Base-by-base conservation (phyloP, 306 rosid species). In the Alnus glutinosa region DNA sequence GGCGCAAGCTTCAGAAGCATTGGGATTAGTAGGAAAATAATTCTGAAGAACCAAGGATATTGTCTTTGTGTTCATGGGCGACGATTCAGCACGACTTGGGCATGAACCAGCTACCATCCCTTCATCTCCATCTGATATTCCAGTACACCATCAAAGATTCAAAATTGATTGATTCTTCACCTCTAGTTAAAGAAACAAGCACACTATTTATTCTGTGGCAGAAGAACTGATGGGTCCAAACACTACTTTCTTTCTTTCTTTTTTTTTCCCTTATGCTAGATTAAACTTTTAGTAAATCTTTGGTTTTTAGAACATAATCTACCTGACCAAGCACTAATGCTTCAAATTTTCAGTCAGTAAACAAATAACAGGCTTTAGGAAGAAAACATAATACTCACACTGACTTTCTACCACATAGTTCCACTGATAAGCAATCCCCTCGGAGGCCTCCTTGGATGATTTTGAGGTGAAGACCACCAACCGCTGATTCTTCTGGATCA, bases 361-460 rank as follows among this genome's bases (percentile, higher is more conserved):
- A 34, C 47, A 64, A 23, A 4, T 0, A 34, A 64, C 4, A 64
- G 70, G 23, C 39, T 14, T 64, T 15, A 37, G 36, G 6, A 64
- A 64, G 70, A 64, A 64, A 46, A 67, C 51, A 50, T 23, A n/a
- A 71, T 71, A 77, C 98, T 87, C 68, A 92, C 98, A 95, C 57
- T 92, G 94, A 80, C 84, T 95, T 91, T 95, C 98, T 7, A 95
- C 96, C n/a, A 88, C 83, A 63, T 95, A 90, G 42, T 72, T 87
- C 98, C 98, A 95, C 82, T 84, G 83, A 47, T 77, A 89, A 79
- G 98, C 98, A 57, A 95, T 90, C 63, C 94, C 97, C 12, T 95
- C 98, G 1, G 97, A 85, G 19, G 90, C 89, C 82, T 95, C 97
- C 87, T 95, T 95, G 68, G 83, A 44, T 5, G 78, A 30, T 82